Base-by-base conservation (phyloP, 2,329 filamentous ascomycete species). In the Fusarium odoratissimum region DNA sequence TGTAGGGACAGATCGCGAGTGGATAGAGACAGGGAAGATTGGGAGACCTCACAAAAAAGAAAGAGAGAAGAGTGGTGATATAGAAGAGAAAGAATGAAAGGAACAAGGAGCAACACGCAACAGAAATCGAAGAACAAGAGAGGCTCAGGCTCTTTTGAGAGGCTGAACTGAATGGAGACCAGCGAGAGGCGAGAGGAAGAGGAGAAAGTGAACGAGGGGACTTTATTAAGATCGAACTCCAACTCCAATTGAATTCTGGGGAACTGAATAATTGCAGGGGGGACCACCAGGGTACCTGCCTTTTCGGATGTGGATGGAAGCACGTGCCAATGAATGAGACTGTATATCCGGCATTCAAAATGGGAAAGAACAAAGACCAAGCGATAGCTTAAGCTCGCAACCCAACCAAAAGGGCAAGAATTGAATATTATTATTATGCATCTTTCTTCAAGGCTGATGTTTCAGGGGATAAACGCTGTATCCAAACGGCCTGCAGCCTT, bases 251-350 rank as follows among this genome's bases (percentile, higher is more conserved):
- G 62, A 59, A 71, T 57, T 65, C 66, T 72, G 70, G 70, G 68
- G 66, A 67, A 73, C 62, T 55, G 59, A 73, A 66, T 61, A 74
- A 60, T 58, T 69, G 51, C 71, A 74, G 67, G 71, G 71, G 58
- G 67, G 33, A 64, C 48, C 58, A 56, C 21, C 71, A 73, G 66
- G 71, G 70, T 71, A 67, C 70, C 54, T 73, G 58, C 71, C 58
- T 68, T 60, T 71, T 68, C 45, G 30, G 54, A 71, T 56, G 59
- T 46, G 71, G 62, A 58, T 48, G 67, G 67, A 44, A 60, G 67
- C 71, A 73, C 71, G 71, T 73, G 71, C 65, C 59, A 69, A 64
- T 69, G n/a, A 23, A 23, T 37, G 35, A 33, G 37, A 58, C 57
- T 71, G 38, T 70, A 59, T 67, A 38, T 73, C 45, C 41, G 45